These are phyloP conservation scores for Nepenthes alata DNA, from an alignment of 179 eudicot species.

Conservation along the genomic window DNA sequence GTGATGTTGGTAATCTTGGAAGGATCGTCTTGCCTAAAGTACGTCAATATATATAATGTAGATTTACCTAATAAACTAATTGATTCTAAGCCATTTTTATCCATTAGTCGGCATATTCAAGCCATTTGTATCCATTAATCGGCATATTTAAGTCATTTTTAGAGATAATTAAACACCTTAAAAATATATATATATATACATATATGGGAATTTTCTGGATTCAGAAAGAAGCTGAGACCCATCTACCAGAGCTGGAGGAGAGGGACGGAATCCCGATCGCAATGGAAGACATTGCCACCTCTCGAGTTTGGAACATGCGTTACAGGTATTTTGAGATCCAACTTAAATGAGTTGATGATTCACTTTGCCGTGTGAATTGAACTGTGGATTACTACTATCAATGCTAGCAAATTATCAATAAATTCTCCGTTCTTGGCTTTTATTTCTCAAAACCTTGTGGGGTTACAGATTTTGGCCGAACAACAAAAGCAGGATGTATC, in stretches of 20 bases:
- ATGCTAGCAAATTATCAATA: not conserved
- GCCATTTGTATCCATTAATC: no score
- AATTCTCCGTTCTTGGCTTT: not conserved
- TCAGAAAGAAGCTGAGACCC: slow-evolving; percentile 89
- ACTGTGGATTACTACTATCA: no score
- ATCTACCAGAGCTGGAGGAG: slow-evolving; percentile 72
- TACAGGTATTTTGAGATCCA: slow-evolving; percentile 37
- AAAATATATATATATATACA: no score
- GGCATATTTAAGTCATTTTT: no score
- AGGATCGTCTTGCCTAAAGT: slow-evolving; percentile 96
- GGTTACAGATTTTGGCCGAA: slow-evolving; percentile 86
- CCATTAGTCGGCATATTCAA: no score
- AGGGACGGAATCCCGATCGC: slow-evolving; percentile 81
- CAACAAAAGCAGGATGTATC: slow-evolving; percentile 99
- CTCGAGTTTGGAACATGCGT: slow-evolving; percentile 92
- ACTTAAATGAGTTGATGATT: no score
- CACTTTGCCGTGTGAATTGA: no score
- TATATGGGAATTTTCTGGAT: not conserved
- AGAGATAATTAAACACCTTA: no score
- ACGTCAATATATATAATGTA: slow-evolving; percentile 1
- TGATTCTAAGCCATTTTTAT: no score
- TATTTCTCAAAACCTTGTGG: slow-evolving; percentile 6
- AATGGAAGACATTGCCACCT: slow-evolving; percentile 86
- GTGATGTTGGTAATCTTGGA: slow-evolving; percentile 96
- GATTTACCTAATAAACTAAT: no score